Percentiles rank a stretch among this genome's conserved stretches.
Evolutionary conservation across 1,284 basidiomycete species (phyloP).

Genomic region (Cryptococcus sp.): DNA sequence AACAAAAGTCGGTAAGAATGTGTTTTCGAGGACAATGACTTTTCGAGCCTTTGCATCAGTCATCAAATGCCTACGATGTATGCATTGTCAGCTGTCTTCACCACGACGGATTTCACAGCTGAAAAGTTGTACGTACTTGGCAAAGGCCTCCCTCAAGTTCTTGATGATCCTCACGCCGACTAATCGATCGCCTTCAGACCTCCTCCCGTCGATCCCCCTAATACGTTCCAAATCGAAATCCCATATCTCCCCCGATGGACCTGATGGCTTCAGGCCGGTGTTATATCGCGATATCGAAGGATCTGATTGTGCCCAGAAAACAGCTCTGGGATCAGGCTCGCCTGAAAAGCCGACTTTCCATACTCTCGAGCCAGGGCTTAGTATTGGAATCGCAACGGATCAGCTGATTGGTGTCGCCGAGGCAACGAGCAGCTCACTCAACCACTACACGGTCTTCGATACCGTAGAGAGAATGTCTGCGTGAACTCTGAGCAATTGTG

Average conservation of each 20-base stretch:
- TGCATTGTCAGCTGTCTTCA: conserved; percentile 9
- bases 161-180: conserved; percentile 69
- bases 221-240: conserved; percentile 41
- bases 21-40: conserved; percentile 87
- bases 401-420: neutral
- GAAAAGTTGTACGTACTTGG: conserved; percentile 65
- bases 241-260: conserved; percentile 36
- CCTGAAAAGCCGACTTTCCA: conserved; percentile 57
- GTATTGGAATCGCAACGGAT: neutral
- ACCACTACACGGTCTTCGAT: conserved; percentile 54
- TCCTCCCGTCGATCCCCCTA: conserved; percentile 31
- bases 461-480: conserved; percentile 54
- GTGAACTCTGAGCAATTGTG: conserved; percentile 35
- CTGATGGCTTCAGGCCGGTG: conserved; percentile 2
- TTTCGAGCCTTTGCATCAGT: conserved; percentile 92
- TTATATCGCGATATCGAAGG: conserved; percentile 6
- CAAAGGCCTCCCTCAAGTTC: conserved; percentile 73
- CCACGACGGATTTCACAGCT: neutral
- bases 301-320: conserved; percentile 36
- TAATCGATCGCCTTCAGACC: conserved; percentile 69
- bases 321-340: conserved; percentile 51
- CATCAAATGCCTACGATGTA: conserved; percentile 68
- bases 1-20: conserved; percentile 78
- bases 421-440: conserved; percentile 39
- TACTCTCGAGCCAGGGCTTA: conserved; percentile 49